Percentiles rank a stretch among this genome's conserved stretches.
phyloP scores from a whole-genome alignment of 75 land plant species.

The Larix kaempferi region DNA sequence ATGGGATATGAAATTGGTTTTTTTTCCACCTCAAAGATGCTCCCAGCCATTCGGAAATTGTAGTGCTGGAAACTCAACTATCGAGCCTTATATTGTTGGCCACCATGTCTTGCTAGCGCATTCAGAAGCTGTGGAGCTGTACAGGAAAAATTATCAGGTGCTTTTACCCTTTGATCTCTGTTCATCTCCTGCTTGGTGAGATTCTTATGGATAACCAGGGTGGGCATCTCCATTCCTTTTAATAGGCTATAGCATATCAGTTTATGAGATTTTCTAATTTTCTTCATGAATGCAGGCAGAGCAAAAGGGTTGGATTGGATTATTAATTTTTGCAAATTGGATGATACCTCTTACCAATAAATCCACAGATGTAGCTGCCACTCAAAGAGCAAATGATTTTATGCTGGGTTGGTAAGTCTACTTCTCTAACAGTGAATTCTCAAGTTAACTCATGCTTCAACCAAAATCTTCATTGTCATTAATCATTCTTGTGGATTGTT shows the following conservation, averaged over 20 bases:
- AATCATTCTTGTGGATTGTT: background rate
- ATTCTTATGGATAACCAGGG: background rate
- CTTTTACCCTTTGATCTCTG: background rate
- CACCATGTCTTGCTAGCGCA: constrained; percentile 41
- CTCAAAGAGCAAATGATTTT: constrained; percentile 46
- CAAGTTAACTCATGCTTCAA: no score
- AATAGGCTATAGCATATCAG: background rate
- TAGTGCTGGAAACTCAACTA: constrained; percentile 37
- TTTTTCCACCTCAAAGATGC: constrained; percentile 34
- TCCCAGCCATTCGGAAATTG: constrained; percentile 42
- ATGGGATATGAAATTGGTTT: constrained; percentile 27
- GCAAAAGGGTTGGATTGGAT: constrained; percentile 47
- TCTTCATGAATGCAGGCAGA: constrained; percentile 16
- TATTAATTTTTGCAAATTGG: constrained; percentile 31
- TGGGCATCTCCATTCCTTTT: background rate
- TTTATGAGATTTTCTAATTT: background rate
- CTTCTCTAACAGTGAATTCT: background rate
- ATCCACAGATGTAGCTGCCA: constrained; percentile 32
- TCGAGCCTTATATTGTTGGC: constrained; percentile 49
- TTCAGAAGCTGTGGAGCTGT: constrained; percentile 24
- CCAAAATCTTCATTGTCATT: background rate
- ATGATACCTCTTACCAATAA: constrained; percentile 35
- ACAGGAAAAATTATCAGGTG: constrained; percentile 29
- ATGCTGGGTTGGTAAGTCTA: constrained; percentile 43
- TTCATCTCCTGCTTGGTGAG: background rate